Evolutionary conservation across 2,329 filamentous ascomycete genomes (phyloP), one percentile per base, ranked within the genome.

Genomic region (Metarhizium rileyi): DNA sequence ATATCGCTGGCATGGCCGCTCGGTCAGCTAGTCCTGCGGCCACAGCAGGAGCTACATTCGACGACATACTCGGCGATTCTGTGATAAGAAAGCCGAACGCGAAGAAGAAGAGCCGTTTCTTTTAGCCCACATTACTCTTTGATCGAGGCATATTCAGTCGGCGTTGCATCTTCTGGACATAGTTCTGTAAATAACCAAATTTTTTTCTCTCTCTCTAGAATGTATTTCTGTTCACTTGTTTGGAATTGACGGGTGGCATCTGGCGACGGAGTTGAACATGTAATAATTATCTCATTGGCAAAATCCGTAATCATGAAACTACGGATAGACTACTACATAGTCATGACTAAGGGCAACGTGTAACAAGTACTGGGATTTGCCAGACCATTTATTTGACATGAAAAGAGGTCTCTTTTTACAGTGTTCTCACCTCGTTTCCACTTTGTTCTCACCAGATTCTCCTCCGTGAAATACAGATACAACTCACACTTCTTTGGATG

Each of bases 21-120:
- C 56, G 25, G 36, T 43, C 12, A 12, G 47, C 38, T 20, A 58
- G 54, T 50, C 55, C 52, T 12, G 54, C 59, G 8, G 56, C 54
- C 2, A 61, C 55, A 22, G 58, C 65, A 10, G 65, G 69, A 3
- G 64, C 67, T 26, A 76, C 73, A 0, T 76, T 76, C 57, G 73
- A 76, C 53, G 73, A 76, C 45, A 76, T 76, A 33, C 60, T 76
- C 23, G 66, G 67, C 8, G 61, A 60, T 27, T 26, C 50, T n/a
- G 56, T 55, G 10, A 55, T 65, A 40, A 63, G 64, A 53, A 65
- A 65, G 53, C 49, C 59, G 25, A 47, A 49, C 30, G 50, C 58
- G 33, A 69, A 70, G 64, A 71, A 69, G 59, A 71, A 69, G 63
- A 62, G 63, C 45, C 62, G 68, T 44, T 71, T 70, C 55, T 71